Evolutionary conservation across 2,329 filamentous ascomycete genomes (phyloP), one percentile per base, ranked within the genome.

Genomic region (Fonsecaea monophora): DNA sequence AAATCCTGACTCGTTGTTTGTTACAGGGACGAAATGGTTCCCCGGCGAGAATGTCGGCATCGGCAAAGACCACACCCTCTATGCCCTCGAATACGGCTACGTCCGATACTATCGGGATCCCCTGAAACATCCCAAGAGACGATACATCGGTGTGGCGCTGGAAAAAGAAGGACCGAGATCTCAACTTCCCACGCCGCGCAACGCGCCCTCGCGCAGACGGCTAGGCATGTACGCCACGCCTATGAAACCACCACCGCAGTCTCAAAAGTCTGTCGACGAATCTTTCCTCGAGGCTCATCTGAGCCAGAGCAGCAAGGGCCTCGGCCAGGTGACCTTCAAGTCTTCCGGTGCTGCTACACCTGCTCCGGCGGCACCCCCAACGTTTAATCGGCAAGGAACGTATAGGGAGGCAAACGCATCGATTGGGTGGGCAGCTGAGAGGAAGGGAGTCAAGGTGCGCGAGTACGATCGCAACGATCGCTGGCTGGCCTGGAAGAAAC

Each of bases 51-150:
- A 99, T 81, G 92, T 91, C 79, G 91, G 89, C 74, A 94, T 98
- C 84, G 95, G 95, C 59, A 90, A 95, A 68, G 94, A 99, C 79
- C 95, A 98, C 83, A 98, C 94, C 59, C 96, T 99, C 77, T 96
- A 92, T 80, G 89, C 95, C 61, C 89, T 89, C 67, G 87, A 90
- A 64, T 85, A 90, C 3, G 95, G 95, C 70, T 99, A 96, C 80
- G 95, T 99, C 68, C 93, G 95, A 74, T 99, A 97, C 86, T 99
- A 99, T 84, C 89, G 90, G 76, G 94, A 99, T 77, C 93, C 94
- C 0, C 80, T 85, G 37, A 86, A 84, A 66, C 92, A 98, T 79
- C 91, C 94, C 0, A 91, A 92, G 72, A 87, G 94, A 68, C 92
- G 96, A 78, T 99, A 94, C 83, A 99, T 99, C 75, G 95, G 95